Conservation (phyloP, 2,329 filamentous ascomycete genomes). For the Sclerotinia glacialis region DNA sequence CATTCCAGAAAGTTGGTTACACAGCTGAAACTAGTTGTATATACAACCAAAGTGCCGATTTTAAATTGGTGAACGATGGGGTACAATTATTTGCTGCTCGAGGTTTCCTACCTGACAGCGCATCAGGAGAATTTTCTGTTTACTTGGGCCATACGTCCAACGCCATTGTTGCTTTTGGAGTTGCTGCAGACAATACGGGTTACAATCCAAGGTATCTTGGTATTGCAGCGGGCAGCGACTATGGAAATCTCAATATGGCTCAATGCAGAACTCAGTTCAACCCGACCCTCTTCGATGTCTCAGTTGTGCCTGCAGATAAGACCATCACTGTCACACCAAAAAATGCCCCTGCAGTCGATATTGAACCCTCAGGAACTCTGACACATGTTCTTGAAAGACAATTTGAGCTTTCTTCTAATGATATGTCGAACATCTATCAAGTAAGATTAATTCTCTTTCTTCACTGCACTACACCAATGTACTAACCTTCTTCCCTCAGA, state of each 20-base stretch:
- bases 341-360: not conserved
- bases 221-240: conserved; percentile 17
- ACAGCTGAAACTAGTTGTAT: conserved; percentile 39
- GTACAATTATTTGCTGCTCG: not conserved
- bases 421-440: conserved; percentile 33
- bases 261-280: conserved; percentile 21
- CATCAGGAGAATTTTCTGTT: conserved; percentile 12
- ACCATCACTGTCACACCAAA: conserved; percentile 16
- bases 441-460: not conserved
- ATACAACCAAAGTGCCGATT: conserved; percentile 39
- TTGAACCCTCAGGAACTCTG: conserved; percentile 19
- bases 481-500: not conserved
- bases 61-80: not conserved
- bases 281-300: conserved; percentile 20
- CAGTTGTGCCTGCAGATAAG: not conserved
- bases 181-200: not conserved
- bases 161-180: conserved; percentile 22
- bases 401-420: conserved; percentile 29
- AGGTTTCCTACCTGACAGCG: conserved; percentile 22
- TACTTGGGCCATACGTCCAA: conserved; percentile 2
- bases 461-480: not conserved
- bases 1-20: conserved; percentile 41
- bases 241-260: conserved; percentile 22
- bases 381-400: conserved; percentile 21
- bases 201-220: conserved; percentile 9